A percentile compares a stretch with the other conserved stretches of the same genome.
These are phyloP conservation scores for Stephanodiscus triporus DNA, from an alignment of 108 stramenopile genomes.

Conservation along the genomic window DNA sequence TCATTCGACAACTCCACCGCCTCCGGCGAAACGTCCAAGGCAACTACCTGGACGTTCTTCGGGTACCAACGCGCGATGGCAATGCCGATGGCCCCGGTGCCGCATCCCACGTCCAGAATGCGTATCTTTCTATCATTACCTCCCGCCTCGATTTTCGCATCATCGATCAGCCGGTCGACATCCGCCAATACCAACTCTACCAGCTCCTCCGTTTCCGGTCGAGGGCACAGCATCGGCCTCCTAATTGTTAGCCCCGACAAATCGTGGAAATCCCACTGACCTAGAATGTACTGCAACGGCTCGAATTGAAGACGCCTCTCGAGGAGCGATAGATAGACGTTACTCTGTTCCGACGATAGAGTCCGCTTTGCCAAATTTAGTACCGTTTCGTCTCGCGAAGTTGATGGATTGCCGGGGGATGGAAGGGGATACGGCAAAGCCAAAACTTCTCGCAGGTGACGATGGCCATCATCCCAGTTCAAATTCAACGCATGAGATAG, in stretches of 20 bases:
- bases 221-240: constrained; percentile 86
- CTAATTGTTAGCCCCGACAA: constrained; percentile 63
- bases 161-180: constrained; percentile 19
- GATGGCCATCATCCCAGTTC: constrained; percentile 64
- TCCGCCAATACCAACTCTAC: constrained; percentile 68
- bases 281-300: constrained; percentile 94
- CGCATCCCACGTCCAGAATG: constrained; percentile 91
- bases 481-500: constrained; percentile 63
- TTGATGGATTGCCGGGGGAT: neutral
- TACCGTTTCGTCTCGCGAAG: neutral
- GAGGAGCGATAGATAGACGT: constrained; percentile 44
- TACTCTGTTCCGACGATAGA: constrained; percentile 53
- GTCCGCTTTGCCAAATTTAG: constrained; percentile 25
- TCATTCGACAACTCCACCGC: constrained; percentile 79
- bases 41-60: constrained; percentile 55
- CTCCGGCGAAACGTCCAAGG: constrained; percentile 79
- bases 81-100: constrained; percentile 93
- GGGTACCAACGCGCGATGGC: constrained; percentile 69
- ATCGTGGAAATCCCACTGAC: constrained; percentile 94
- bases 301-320: constrained; percentile 65
- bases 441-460: constrained; percentile 45
- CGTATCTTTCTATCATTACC: constrained; percentile 33
- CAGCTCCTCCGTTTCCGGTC: constrained; percentile 96
- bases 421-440: constrained; percentile 9
- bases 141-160: neutral